A percentile compares a stretch with the other conserved stretches of the same genome.
Conservation (phyloP, 805 yeast genomes). For the Monosporozyma aerobia region DNA sequence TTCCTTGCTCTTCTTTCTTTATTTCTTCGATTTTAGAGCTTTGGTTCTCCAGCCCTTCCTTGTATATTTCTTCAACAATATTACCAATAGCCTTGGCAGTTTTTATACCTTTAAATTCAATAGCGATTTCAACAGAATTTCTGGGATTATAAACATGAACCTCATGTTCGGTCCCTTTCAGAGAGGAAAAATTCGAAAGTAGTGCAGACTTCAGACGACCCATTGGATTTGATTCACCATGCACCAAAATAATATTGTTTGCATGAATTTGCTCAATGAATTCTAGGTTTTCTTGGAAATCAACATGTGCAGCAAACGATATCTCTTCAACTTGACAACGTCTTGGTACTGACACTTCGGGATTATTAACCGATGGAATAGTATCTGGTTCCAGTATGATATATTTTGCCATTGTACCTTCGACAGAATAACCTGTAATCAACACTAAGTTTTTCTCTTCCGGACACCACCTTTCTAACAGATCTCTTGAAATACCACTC, state of each 20-base stretch:
- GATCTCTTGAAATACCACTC: constrained; percentile 85
- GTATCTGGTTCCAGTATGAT: constrained; percentile 80
- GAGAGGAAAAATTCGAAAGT: constrained; percentile 70
- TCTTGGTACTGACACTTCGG: constrained; percentile 79
- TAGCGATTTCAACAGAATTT: constrained; percentile 70
- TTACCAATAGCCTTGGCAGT: constrained; percentile 68
- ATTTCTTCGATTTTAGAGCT: constrained; percentile 18
- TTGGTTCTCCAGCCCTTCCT: constrained; percentile 22
- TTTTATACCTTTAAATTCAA: constrained; percentile 75
- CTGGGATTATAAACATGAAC: constrained; percentile 87
- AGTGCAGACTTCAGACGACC: constrained; percentile 92
- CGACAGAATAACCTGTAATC: constrained; percentile 94
- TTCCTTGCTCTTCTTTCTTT: constrained; percentile 33
- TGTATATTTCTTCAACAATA: constrained; percentile 39
- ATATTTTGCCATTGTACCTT: constrained; percentile 94
- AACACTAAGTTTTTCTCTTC: constrained; percentile 83
- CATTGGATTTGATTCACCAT: constrained; percentile 98
- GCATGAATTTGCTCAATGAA: constrained; percentile 88
- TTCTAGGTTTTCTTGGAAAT: constrained; percentile 83
- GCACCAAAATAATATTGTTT: constrained; percentile 78
- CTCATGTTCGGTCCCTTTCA: constrained; percentile 81
- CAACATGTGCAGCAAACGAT: constrained; percentile 99
- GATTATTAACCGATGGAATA: constrained; percentile 75
- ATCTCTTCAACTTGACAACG: constrained; percentile 83
- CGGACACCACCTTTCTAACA: constrained; percentile 95